A percentile compares a stretch with the other conserved stretches of the same genome.
Evolutionary conservation across 192 early-diverging fungal genomes (phyloP).

Genomic region (Ambispora gerdemannii): DNA sequence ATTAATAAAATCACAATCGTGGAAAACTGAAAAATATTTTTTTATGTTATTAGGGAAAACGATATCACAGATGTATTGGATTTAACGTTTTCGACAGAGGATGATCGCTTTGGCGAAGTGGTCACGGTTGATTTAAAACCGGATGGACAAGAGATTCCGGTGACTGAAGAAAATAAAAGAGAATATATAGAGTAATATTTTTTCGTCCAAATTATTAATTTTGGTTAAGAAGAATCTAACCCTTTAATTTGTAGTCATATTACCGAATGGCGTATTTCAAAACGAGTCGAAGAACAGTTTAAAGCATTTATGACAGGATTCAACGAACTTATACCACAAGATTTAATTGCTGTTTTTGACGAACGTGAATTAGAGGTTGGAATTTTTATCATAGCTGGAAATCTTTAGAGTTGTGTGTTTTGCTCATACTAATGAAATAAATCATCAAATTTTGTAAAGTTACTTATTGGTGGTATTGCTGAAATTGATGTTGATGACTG

Average conservation of each 20-base stretch:
- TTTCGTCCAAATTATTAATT: neutral
- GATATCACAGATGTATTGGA: conserved; percentile 84
- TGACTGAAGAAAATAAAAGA: conserved; percentile 94
- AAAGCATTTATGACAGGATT: conserved; percentile 94
- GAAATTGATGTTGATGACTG: conserved; percentile 98
- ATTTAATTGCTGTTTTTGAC: conserved; percentile 94
- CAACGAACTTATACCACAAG: conserved; percentile 93
- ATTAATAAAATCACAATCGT: neutral
- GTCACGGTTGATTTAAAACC: conserved; percentile 87
- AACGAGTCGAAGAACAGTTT: conserved; percentile 93
- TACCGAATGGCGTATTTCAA: conserved; percentile 84
- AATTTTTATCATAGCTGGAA: neutral
- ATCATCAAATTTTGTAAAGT: conserved; percentile 40
- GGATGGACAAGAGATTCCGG: conserved; percentile 83
- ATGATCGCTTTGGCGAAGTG: conserved; percentile 88
- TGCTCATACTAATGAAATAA: neutral
- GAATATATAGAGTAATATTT: conserved; percentile 80
- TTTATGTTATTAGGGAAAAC: conserved; percentile 63
- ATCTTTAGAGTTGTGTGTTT: neutral
- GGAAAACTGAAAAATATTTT: neutral
- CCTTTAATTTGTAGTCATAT: conserved; percentile 47
- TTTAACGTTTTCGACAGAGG: conserved; percentile 88
- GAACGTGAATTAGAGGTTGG: conserved; percentile 87
- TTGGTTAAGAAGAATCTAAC: neutral
- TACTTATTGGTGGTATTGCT: conserved; percentile 93